These are phyloP conservation scores for Fusarium sp. DNA, from an alignment of 2,329 filamentous ascomycete species.

Conservation along the genomic window DNA sequence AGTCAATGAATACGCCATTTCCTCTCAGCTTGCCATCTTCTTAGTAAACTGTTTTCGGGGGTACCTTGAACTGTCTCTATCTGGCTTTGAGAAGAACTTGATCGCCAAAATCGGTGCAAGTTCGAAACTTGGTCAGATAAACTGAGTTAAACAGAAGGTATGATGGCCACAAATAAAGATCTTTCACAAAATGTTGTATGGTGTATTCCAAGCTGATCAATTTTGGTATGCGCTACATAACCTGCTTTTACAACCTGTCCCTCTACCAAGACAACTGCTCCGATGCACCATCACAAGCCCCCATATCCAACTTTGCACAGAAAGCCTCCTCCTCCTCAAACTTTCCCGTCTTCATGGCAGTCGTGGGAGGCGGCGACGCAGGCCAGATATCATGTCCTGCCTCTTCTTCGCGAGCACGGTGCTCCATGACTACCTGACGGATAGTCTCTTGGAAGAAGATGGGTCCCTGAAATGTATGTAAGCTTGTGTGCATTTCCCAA, in stretches of 20 bases:
- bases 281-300: background rate
- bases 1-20: no score
- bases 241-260: background rate
- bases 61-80: no score
- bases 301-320: slow-evolving; percentile 8
- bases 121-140: no score
- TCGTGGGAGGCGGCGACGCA: background rate
- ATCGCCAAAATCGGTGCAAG: no score
- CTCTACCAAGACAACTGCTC: slow-evolving; percentile 4
- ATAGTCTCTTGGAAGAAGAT: background rate
- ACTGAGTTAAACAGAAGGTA: no score
- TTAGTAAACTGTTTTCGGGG: no score
- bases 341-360: background rate
- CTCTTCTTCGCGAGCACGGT: background rate
- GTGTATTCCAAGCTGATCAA: slow-evolving; percentile 2
- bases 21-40: no score
- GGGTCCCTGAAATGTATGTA: background rate
- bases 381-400: background rate
- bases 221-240: background rate
- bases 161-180: no score
- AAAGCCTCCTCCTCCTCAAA: slow-evolving; percentile 1
- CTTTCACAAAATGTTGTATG: no score
- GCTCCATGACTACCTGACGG: background rate
- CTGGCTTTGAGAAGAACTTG: no score
- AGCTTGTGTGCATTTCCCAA: no score